Conservation (phyloP, 2,329 filamentous ascomycete species). For the Lojkania enalia region DNA sequence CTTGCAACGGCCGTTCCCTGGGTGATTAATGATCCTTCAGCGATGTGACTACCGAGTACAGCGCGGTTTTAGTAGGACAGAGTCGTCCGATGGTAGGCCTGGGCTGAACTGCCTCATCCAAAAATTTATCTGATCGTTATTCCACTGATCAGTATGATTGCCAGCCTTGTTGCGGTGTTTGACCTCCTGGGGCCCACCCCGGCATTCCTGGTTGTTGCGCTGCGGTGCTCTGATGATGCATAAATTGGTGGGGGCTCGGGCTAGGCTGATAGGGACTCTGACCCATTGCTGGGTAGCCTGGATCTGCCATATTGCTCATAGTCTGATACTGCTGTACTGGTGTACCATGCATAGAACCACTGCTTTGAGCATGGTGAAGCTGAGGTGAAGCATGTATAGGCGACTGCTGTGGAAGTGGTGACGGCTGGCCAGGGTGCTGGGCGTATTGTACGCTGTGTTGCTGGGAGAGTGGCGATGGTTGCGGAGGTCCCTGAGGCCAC, state of each 20-base stretch:
- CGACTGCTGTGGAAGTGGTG: constrained; percentile 52
- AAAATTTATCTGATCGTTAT: neutral
- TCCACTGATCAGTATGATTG: constrained; percentile 32
- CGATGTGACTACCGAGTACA: no score
- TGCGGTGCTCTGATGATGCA: constrained; percentile 48
- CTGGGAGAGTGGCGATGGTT: constrained; percentile 52
- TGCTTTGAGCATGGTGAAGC: constrained; percentile 50
- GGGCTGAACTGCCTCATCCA: neutral
- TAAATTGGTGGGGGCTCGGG: constrained; percentile 52
- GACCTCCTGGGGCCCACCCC: constrained; percentile 52
- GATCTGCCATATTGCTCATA: constrained; percentile 51
- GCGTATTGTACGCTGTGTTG: constrained; percentile 52
- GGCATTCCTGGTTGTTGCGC: constrained; percentile 57
- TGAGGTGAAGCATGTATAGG: constrained; percentile 55
- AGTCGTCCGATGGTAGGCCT: no score
- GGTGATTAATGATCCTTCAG: no score
- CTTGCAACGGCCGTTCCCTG: neutral
- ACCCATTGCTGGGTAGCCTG: constrained; percentile 51
- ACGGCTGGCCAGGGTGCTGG: constrained; percentile 47
- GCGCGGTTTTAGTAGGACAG: no score
- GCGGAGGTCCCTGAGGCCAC: constrained; percentile 54
- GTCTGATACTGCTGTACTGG: constrained; percentile 51
- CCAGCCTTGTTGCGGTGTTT: constrained; percentile 49
- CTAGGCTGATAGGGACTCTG: constrained; percentile 55
- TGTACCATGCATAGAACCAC: constrained; percentile 47